Evolutionary conservation across 352 stramenopile genomes (phyloP).

Genomic region (Globisporangium carolinianum): DNA sequence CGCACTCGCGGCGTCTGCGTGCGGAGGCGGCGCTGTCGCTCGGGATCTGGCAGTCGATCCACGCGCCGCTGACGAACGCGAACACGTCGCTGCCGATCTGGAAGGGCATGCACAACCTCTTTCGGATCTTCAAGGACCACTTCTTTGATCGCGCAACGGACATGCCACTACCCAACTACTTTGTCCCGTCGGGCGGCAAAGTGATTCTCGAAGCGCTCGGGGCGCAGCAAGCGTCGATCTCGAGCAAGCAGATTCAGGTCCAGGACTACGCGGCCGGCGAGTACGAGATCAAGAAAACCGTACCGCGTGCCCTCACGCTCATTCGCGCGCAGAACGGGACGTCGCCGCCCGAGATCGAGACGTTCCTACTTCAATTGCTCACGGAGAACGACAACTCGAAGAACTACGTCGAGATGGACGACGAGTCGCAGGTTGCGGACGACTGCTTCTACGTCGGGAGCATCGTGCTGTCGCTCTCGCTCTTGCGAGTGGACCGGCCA

Average conservation of each 20-base stretch:
- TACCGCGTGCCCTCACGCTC: constrained; percentile 69
- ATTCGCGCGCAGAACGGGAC: constrained; percentile 75
- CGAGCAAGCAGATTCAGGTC: constrained; percentile 81
- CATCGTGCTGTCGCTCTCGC: constrained; percentile 66
- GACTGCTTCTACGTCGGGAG: constrained; percentile 84
- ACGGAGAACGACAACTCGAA: constrained; percentile 86
- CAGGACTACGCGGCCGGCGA: constrained; percentile 81
- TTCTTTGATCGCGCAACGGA: constrained; percentile 77
- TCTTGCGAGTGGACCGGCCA: constrained; percentile 55
- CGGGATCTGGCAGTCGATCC: constrained; percentile 82
- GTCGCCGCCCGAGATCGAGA: constrained; percentile 71
- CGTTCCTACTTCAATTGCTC: constrained; percentile 71
- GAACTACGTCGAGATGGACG: constrained; percentile 86
- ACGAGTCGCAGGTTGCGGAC: constrained; percentile 76
- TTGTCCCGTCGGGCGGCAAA: constrained; percentile 75
- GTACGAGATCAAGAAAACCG: constrained; percentile 86
- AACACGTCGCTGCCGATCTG: constrained; percentile 78
- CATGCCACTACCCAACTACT: constrained; percentile 86
- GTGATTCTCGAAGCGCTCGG: constrained; percentile 72
- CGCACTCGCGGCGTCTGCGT: constrained; percentile 65
- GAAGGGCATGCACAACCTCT: constrained; percentile 83
- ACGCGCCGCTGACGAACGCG: constrained; percentile 72
- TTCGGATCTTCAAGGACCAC: constrained; percentile 87
- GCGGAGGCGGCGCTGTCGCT: constrained; percentile 70
- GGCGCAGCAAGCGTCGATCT: constrained; percentile 75